A percentile compares a stretch with the other conserved stretches of the same genome.
Conservation (phyloP, 345 rosid genomes). For the Citrus glauca region DNA sequence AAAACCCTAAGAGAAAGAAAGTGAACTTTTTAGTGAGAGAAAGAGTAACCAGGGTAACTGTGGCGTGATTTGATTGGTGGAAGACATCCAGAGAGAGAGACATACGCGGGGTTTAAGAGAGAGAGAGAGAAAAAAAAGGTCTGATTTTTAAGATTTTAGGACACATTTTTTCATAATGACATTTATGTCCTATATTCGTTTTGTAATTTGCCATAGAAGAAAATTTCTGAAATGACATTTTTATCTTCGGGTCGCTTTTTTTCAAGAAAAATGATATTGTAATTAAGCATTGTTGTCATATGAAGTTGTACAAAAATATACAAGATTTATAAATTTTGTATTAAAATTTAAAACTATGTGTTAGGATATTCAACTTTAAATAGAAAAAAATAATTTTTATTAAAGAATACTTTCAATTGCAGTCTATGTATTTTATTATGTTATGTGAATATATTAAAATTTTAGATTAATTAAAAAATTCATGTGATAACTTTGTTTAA, state of each 20-base stretch:
- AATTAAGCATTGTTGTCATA: too few species aligned
- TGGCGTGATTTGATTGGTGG: slow-evolving; percentile 26
- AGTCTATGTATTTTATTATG: too few species aligned
- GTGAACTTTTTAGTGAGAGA: slow-evolving; percentile 3
- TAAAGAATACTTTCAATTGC: too few species aligned
- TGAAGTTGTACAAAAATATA: too few species aligned
- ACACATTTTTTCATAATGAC: slow-evolving; percentile 20
- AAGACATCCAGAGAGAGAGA: slow-evolving; percentile 20
- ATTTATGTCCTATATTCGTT: slow-evolving; percentile 4
- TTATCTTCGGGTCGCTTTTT: not conserved
- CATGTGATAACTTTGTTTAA: too few species aligned
- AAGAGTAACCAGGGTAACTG: slow-evolving; percentile 1
- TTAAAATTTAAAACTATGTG: not conserved
- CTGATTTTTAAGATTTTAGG: slow-evolving; percentile 8
- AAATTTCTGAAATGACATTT: not conserved
- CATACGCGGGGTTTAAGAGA: slow-evolving; percentile 8
- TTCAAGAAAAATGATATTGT: too few species aligned
- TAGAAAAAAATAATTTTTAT: not conserved
- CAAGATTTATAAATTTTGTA: too few species aligned
- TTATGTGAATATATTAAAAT: too few species aligned
- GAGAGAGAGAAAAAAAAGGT: not conserved
- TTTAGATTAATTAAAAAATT: too few species aligned
- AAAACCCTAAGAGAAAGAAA: slow-evolving; percentile 4
- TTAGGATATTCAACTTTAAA: not conserved
- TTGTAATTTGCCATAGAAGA: slow-evolving; percentile 1